These are phyloP conservation scores for Arabidopsis suecica DNA, from an alignment of 345 rosid genomes.

Conservation along the genomic window DNA sequence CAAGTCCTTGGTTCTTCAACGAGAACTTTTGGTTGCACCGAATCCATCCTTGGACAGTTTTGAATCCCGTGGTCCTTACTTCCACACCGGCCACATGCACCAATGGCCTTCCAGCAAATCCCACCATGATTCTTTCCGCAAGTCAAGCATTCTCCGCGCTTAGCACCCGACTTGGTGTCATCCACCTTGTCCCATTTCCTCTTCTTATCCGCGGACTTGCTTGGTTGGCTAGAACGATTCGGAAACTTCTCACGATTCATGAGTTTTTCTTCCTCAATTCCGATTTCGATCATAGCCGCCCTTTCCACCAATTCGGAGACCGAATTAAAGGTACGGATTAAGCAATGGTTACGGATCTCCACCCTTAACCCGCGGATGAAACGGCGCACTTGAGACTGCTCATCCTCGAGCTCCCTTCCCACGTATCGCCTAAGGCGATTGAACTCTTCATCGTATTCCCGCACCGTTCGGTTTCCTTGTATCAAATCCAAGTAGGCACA, in stretches of 20 bases:
- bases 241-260: neutral
- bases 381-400: neutral
- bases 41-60: neutral
- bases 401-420: too few relatives aligned
- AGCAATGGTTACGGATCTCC: neutral
- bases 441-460: neutral
- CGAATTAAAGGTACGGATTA: neutral
- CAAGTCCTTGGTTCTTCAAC: neutral
- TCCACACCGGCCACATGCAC: neutral
- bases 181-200: neutral
- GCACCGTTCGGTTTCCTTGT: neutral
- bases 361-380: neutral
- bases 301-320: neutral
- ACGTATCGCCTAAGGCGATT: neutral
- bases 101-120: neutral
- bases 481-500: neutral
- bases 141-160: neutral
- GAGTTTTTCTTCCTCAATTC: neutral
- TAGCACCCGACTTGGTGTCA: too few relatives aligned
- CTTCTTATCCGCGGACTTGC: neutral
- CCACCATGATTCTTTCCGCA: neutral
- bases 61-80: neutral
- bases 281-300: neutral
- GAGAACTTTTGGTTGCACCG: too few relatives aligned
- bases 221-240: too few relatives aligned